Percentiles rank a stretch among this genome's conserved stretches.
phyloP scores from a whole-genome alignment of 2,329 filamentous ascomycete species.

The Pochonia chlamydosporia region DNA sequence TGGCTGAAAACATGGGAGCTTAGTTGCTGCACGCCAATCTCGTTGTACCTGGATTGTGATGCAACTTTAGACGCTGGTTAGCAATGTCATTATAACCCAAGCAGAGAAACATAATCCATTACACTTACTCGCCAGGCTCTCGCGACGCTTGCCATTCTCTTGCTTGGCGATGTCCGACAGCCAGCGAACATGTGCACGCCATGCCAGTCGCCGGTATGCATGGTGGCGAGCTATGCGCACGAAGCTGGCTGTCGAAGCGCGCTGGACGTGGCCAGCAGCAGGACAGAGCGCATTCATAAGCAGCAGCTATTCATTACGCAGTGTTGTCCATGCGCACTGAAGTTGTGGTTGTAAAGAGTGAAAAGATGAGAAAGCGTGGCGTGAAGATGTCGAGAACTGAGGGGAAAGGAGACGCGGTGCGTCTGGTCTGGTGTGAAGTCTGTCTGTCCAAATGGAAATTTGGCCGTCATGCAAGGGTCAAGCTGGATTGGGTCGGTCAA shows the following conservation, averaged over 20 bases:
- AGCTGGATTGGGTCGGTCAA: no score
- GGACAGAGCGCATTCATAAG: slow-evolving; percentile 24
- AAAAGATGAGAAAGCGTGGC: neutral
- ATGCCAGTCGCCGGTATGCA: slow-evolving; percentile 31
- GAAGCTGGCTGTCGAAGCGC: slow-evolving; percentile 39
- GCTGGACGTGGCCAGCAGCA: slow-evolving; percentile 30
- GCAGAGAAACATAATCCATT: neutral
- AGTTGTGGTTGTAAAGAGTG: neutral
- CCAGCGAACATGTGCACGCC: slow-evolving; percentile 36
- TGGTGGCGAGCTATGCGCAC: slow-evolving; percentile 45
- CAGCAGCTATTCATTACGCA: slow-evolving; percentile 19
- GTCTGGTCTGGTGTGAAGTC: no score
- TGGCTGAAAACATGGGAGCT: slow-evolving; percentile 78
- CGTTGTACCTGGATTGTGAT: slow-evolving; percentile 70
- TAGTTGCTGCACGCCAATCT: slow-evolving; percentile 91
- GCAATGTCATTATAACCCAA: neutral
- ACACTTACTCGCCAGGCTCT: slow-evolving; percentile 36
- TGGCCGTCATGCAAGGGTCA: no score
- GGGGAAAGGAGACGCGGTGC: no score
- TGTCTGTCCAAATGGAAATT: no score
- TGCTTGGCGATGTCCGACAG: slow-evolving; percentile 30
- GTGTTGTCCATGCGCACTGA: slow-evolving; percentile 10
- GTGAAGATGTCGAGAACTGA: no score
- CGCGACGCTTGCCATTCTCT: slow-evolving; percentile 12
- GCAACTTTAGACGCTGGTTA: slow-evolving; percentile 26